Percentiles rank a stretch among this genome's conserved stretches.
Evolutionary conservation across 352 stramenopile species (phyloP).

Genomic region (Pythium folliculosum): DNA sequence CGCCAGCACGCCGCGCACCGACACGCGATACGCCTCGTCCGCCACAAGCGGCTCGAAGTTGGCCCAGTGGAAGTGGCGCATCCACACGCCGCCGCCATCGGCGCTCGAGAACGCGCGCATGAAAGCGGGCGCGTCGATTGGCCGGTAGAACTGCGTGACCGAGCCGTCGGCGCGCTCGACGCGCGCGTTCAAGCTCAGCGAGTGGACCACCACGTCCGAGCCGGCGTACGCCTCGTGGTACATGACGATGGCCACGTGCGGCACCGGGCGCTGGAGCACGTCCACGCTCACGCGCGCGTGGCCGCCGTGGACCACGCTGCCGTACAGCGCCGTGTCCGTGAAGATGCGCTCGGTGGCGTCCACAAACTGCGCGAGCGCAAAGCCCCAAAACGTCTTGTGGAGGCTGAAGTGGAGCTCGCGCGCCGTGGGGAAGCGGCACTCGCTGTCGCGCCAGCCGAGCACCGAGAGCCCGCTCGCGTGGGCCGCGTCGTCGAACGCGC

Average conservation of each 20-base stretch:
- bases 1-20: not conserved
- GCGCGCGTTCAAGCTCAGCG: not conserved
- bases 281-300: not conserved
- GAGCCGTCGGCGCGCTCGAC: not conserved
- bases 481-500: not conserved
- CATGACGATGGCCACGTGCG: not conserved
- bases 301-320: slow-evolving; percentile 3
- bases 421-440: not conserved
- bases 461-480: not conserved
- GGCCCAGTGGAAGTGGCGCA: not conserved
- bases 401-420: slow-evolving; percentile 5
- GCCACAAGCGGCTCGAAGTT: not conserved
- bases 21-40: not conserved
- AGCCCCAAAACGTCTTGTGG: slow-evolving; percentile 6
- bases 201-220: not conserved
- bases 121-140: not conserved
- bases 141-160: not conserved
- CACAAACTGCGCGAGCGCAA: not conserved
- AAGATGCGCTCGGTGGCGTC: not conserved
- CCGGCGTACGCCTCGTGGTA: slow-evolving; percentile 3
- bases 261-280: not conserved
- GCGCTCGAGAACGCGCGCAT: not conserved
- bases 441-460: slow-evolving; percentile 6
- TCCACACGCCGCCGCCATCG: not conserved
- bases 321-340: slow-evolving; percentile 3